Evolutionary conservation across 148 eudicot genomes (phyloP).

Genomic region (Vaccinium vitisidaea): DNA sequence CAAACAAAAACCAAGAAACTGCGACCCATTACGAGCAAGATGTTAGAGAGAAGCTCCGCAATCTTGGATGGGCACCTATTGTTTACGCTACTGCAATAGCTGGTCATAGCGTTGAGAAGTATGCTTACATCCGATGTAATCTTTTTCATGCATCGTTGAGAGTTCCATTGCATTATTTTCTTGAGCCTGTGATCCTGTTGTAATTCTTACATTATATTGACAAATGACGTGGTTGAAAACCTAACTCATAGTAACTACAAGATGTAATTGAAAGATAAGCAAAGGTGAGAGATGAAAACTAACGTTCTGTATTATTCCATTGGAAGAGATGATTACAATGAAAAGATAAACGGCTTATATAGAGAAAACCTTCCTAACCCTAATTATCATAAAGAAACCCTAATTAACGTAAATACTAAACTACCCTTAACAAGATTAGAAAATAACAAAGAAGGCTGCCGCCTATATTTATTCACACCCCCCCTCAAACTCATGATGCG

Average conservation of each 20-base stretch:
- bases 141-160: constrained; percentile 10
- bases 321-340: too few species aligned
- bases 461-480: too few species aligned
- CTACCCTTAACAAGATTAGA: too few species aligned
- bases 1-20: constrained; percentile 86
- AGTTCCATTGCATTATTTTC: background rate
- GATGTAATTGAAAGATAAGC: background rate
- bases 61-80: constrained; percentile 96
- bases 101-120: constrained; percentile 90
- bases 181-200: background rate
- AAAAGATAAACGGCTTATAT: too few species aligned
- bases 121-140: constrained; percentile 27
- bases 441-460: too few species aligned
- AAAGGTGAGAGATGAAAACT: too few species aligned
- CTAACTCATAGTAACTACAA: background rate
- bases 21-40: constrained; percentile 77
- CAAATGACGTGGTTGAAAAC: background rate
- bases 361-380: too few species aligned
- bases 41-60: constrained; percentile 80
- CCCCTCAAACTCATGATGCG: too few species aligned
- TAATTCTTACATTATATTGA: background rate
- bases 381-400: too few species aligned
- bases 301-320: too few species aligned
- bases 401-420: too few species aligned
- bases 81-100: constrained; percentile 93